Evolutionary conservation across 306 rosid genomes (phyloP), one percentile per base, ranked within the genome.

Genomic region (Pyrus pyrifolia): DNA sequence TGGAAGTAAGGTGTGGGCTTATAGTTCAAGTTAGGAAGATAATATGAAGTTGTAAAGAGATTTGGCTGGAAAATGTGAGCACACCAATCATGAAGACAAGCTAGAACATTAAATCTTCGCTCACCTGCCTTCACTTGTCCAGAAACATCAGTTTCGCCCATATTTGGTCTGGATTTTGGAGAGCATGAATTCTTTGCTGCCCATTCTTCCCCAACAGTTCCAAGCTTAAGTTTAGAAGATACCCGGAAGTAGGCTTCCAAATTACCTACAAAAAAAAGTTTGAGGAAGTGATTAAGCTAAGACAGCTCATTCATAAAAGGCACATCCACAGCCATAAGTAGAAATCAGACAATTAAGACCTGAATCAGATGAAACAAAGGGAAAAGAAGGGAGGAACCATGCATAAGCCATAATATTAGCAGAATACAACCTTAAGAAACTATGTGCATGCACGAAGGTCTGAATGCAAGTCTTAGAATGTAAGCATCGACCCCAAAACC

Each of bases 161-260:
- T 69, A 86, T 71, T 82, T 71, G 79, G 85, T 42, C 76, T 76
- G 44, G 91, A 78, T 74, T 78, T 86, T 40, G 62, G 42, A 6
- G 73, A 23, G 76, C 45, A 46, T 79, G 83, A 62, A 82, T 76
- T 80, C 68, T 73, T 86, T 75, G 66, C 83, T 17, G 70, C 12
- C 68, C 80, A 77, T 70, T 91, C 91, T 79, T 86, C 89, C 70
- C 80, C 91, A 80, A 80, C 70, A 53, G 79, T 80, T 80, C 84
- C 97, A 62, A 95, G 96, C 93, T 86, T 92, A 68, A 95, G 97
- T 86, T 95, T 95, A 68, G 97, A 86, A 35, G 98, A 88, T 73
- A 95, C 86, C 70, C 84, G 91, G 31, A 46, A 79, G 82, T 85
- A 95, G 68, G 89, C 78, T 79, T 90, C 97, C 85, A 90, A 82